These are phyloP conservation scores for Coemansia sp. DNA, from an alignment of 192 early-diverging fungal species.

Conservation along the genomic window DNA sequence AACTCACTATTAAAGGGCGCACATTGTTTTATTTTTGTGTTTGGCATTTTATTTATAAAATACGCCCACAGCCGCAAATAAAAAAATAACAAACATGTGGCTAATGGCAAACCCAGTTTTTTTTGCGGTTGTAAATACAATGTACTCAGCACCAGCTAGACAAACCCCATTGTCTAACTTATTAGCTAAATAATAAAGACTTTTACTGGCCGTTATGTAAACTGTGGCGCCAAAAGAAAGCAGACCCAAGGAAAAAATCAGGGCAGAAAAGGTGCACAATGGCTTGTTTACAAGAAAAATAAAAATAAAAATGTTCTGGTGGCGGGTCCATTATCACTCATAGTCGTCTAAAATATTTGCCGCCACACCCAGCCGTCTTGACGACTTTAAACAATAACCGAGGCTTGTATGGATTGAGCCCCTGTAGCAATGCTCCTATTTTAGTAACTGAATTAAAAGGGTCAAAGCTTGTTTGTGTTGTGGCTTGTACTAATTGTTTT, in stretches of 20 bases:
- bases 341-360: neutral
- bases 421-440: conserved; percentile 3
- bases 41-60: neutral
- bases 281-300: neutral
- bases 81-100: neutral
- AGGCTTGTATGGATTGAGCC: neutral
- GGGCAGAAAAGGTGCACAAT: neutral
- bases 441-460: neutral
- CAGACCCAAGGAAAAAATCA: neutral
- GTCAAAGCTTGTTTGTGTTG: neutral
- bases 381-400: neutral
- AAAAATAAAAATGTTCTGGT: neutral
- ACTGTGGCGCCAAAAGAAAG: neutral
- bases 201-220: neutral
- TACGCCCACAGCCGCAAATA: neutral
- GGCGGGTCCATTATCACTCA: conserved; percentile 4
- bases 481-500: neutral
- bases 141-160: neutral
- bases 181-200: neutral
- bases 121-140: neutral
- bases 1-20: neutral
- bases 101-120: conserved; percentile 3
- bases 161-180: neutral
- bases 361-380: neutral
- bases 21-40: neutral